Base-by-base conservation (phyloP, 805 yeast species). In the Saccharomycopsis vini region DNA sequence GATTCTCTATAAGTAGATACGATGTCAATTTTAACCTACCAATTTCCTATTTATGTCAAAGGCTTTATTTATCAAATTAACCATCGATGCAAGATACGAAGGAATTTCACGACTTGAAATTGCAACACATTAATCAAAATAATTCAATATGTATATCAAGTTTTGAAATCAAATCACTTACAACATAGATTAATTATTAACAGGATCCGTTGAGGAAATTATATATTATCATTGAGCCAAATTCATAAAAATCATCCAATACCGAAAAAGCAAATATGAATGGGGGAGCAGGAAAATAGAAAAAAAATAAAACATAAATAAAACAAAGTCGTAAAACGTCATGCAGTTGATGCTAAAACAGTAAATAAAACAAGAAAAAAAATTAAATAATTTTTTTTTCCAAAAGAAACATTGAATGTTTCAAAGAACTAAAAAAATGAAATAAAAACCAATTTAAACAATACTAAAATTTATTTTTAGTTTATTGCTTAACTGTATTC, bases 401-500 rank as follows among this genome's bases (percentile, higher is more conserved):
- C n/a, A n/a, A n/a, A n/a, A n/a, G n/a, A 10, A 30, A 24, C 29
- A 24, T 7, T 24, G 29, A 30, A 10, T n/a, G 16, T 10, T 30
- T 5, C 10, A 21, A 39, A 21, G 22, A 29, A 30, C 26, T 13
- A 21, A 30, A 18, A 18, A 15, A 21, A 32, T 18, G 13, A 31
- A 18, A 26, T 35, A 20, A 7, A 35, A 18, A 15, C 21, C 15
- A 5, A 40, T 19, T n/a, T 30, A 39, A n/a, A n/a, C n/a, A n/a
- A n/a, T n/a, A n/a, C n/a, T n/a, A n/a, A n/a, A n/a, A n/a, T n/a
- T n/a, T n/a, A 18, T 22, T 24, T 15, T 31, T 32, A 21, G 31
- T 12, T 29, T n/a, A 21, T 39, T 29, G 5, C 10, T 23, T 46
- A 44, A 20, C 48, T n/a, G 46, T 48, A 71, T 60, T 72, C 68